phyloP scores from a whole-genome alignment of 2,329 filamentous ascomycete species.

The Magnaporthiopsis incrustans region DNA sequence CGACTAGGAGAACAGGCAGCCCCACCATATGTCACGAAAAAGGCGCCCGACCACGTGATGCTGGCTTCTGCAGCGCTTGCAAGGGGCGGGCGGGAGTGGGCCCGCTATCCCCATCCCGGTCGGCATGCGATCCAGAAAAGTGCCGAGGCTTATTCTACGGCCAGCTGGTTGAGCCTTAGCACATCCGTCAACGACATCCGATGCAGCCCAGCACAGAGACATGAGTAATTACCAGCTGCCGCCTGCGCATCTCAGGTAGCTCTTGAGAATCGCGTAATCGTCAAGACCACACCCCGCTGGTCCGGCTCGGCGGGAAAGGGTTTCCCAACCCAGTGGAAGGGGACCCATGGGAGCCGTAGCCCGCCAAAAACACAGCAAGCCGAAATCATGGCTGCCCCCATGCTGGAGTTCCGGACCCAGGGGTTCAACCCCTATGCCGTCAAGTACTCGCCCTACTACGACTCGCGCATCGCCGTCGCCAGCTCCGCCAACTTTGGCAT shows the following conservation, averaged over 20 bases:
- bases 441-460: conserved; percentile 98
- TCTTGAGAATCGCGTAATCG: too few species aligned
- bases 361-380: too few species aligned
- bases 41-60: not conserved
- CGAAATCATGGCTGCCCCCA: conserved; percentile 28
- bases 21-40: not conserved
- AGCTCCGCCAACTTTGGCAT: conserved; percentile 93
- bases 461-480: conserved; percentile 85
- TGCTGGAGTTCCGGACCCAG: conserved; percentile 90
- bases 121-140: not conserved
- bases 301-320: not conserved
- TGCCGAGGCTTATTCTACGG: not conserved
- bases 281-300: too few species aligned
- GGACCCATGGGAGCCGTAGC: not conserved
- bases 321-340: not conserved
- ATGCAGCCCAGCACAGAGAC: too few species aligned
- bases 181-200: too few species aligned
- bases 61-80: too few species aligned
- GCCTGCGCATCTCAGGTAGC: too few species aligned
- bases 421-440: conserved; percentile 95
- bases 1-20: not conserved
- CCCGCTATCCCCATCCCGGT: too few species aligned
- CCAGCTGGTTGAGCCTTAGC: too few species aligned
- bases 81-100: not conserved
- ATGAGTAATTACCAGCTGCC: too few species aligned